Conservation (phyloP, 2,329 filamentous ascomycete genomes). For the Penicillium sp. region DNA sequence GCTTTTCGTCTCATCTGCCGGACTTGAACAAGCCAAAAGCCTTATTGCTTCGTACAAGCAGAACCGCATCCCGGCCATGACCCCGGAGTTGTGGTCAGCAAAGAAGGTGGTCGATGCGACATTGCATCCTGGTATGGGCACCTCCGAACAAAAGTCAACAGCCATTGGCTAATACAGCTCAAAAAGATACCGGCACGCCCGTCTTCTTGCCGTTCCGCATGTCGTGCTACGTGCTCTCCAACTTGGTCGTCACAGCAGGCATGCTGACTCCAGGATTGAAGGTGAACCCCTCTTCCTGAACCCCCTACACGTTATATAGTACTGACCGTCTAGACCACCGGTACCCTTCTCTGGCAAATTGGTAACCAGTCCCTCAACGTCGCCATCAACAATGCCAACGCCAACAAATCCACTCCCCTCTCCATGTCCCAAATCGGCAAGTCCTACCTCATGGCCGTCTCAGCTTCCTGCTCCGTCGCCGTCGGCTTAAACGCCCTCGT, state of each 20-base stretch:
- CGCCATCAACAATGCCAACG: conserved; percentile 94
- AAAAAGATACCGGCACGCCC: conserved; percentile 78
- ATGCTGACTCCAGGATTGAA: conserved; percentile 90
- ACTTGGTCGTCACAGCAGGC: conserved; percentile 88
- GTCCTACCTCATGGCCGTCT: conserved; percentile 88
- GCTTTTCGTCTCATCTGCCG: conserved; percentile 70
- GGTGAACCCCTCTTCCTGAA: conserved; percentile 45
- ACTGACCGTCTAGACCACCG: conserved; percentile 58
- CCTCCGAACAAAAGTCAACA: not conserved
- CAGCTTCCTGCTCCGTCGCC: conserved; percentile 89
- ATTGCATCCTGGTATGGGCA: conserved; percentile 74
- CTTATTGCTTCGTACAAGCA: conserved; percentile 82
- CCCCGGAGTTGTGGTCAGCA: conserved; percentile 83
- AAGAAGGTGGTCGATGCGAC: conserved; percentile 98
- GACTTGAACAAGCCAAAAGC: conserved; percentile 80
- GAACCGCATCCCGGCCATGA: conserved; percentile 75
- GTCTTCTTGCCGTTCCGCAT: conserved; percentile 95
- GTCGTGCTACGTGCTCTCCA: conserved; percentile 91
- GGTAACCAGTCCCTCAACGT: conserved; percentile 98
- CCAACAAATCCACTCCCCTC: conserved; percentile 93
- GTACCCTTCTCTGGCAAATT: conserved; percentile 90
- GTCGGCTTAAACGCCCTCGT: conserved; percentile 88
- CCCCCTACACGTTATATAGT: not conserved
- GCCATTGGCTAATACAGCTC: not conserved
- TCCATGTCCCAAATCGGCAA: conserved; percentile 75